Conservation (phyloP, 163 green algal genomes). For the Chloroidium sp. region DNA sequence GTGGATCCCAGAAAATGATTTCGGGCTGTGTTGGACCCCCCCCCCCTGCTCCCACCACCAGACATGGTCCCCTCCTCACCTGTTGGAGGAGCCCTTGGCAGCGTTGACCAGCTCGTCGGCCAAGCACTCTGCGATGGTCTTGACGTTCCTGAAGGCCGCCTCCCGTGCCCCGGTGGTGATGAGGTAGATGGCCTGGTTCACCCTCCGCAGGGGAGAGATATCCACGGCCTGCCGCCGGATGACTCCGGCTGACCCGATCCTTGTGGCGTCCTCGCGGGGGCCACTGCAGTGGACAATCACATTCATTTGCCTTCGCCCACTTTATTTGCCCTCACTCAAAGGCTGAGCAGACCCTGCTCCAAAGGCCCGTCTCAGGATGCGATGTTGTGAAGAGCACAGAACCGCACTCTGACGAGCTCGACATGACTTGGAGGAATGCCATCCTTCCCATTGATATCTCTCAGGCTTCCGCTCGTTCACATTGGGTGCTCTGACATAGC, state of each 20-base stretch:
- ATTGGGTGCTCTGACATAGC: too few relatives aligned
- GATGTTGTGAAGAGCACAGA: too few relatives aligned
- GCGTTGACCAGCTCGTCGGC: constrained; percentile 99
- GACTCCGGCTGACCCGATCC: constrained; percentile 95
- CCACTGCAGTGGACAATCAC: constrained; percentile 53
- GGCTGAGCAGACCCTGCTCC: too few relatives aligned
- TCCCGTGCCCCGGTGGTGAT: constrained; percentile 95
- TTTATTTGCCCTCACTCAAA: too few relatives aligned
- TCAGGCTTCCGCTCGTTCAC: too few relatives aligned
- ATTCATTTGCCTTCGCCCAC: neutral
- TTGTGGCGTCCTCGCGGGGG: constrained; percentile 96
- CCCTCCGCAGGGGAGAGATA: constrained; percentile 95
- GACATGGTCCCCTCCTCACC: constrained; percentile 23
- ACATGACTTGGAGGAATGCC: too few relatives aligned
- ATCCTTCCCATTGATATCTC: too few relatives aligned
- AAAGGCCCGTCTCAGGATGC: too few relatives aligned
- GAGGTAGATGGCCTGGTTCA: constrained; percentile 98
- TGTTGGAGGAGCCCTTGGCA: constrained; percentile 98
- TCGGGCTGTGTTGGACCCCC: too few relatives aligned
- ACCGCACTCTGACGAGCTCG: too few relatives aligned
- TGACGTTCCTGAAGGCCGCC: constrained; percentile 97
- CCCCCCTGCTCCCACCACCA: too few relatives aligned
- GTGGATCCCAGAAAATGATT: too few relatives aligned
- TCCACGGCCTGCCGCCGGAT: constrained; percentile 97
- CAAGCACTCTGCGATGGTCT: constrained; percentile 99